Percentiles rank a stretch among this genome's conserved stretches.
These are phyloP conservation scores for Micractinium conductrix DNA, from an alignment of 139 green algal species.

Conservation along the genomic window DNA sequence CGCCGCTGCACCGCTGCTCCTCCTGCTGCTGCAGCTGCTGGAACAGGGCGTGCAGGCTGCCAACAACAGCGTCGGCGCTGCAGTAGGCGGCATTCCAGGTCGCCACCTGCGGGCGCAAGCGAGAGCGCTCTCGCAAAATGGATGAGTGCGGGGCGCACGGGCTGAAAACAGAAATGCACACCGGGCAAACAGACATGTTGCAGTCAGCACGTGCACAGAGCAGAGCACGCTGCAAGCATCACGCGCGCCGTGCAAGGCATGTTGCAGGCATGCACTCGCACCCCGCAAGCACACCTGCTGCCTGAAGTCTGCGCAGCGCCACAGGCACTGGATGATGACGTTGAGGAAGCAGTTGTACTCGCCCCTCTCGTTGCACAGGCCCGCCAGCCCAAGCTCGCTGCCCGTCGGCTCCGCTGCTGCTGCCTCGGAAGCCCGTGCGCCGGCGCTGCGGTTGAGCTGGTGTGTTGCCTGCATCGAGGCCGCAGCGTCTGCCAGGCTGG, in stretches of 20 bases:
- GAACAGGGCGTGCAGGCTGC: slow-evolving; percentile 63
- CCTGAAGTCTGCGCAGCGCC: slow-evolving; percentile 13
- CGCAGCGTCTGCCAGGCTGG: slow-evolving; percentile 8
- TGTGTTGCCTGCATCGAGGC: background rate
- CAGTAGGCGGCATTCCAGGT: background rate
- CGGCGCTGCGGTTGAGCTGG: background rate
- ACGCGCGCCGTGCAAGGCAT: too few species aligned
- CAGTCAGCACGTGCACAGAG: too few species aligned
- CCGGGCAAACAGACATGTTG: too few species aligned
- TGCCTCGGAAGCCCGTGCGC: background rate
- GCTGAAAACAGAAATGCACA: too few species aligned
- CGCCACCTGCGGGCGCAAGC: background rate
- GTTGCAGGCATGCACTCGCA: too few species aligned
- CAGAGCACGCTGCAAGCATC: too few species aligned
- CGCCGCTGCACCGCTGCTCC: background rate
- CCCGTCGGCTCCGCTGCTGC: background rate
- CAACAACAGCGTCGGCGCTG: slow-evolving; percentile 51
- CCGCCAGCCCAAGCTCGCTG: background rate
- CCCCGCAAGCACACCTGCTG: slow-evolving; percentile 33
- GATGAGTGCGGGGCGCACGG: too few species aligned
- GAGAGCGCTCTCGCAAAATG: too few species aligned
- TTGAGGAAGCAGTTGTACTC: slow-evolving; percentile 94
- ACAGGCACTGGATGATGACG: slow-evolving; percentile 77
- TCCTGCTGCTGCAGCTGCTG: slow-evolving; percentile 40
- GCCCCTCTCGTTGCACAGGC: slow-evolving; percentile 19